phyloP scores from a whole-genome alignment of 2,329 filamentous ascomycete genomes.

The Ceratocystiopsis sp. region DNA sequence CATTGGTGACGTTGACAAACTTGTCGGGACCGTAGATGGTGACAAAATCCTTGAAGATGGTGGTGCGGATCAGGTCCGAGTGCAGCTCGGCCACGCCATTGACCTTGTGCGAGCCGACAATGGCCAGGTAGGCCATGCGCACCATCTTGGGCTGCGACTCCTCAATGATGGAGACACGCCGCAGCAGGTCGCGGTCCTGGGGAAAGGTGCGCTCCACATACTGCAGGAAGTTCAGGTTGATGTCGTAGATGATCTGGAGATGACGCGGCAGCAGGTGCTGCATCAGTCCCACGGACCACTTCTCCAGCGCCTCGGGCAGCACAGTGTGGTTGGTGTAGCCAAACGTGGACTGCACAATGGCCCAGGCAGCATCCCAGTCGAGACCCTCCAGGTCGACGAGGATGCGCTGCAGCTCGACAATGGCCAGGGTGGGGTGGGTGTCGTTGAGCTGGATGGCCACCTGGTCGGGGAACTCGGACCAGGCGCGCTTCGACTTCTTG shows the following conservation, averaged over 20 bases:
- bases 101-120: slow-evolving; percentile 97
- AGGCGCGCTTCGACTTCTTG: slow-evolving; percentile 87
- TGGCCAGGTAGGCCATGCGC: slow-evolving; percentile 86
- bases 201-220: slow-evolving; percentile 81
- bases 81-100: slow-evolving; percentile 96
- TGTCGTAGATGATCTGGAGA: slow-evolving; percentile 94
- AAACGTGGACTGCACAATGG: slow-evolving; percentile 60
- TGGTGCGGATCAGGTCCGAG: slow-evolving; percentile 94
- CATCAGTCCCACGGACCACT: slow-evolving; percentile 88
- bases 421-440: slow-evolving; percentile 88
- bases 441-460: slow-evolving; percentile 97
- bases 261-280: slow-evolving; percentile 89
- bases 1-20: slow-evolving; percentile 97
- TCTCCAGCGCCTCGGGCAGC: slow-evolving; percentile 89
- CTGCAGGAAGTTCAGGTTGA: slow-evolving; percentile 90
- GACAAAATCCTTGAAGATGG: slow-evolving; percentile 99
- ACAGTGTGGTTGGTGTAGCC: slow-evolving; percentile 99
- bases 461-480: slow-evolving; percentile 85
- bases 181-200: slow-evolving; percentile 69
- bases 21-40: slow-evolving; percentile 89
- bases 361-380: slow-evolving; percentile 87
- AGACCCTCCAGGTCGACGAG: slow-evolving; percentile 78
- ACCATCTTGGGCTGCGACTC: slow-evolving; percentile 96
- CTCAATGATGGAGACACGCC: slow-evolving; percentile 89
- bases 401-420: slow-evolving; percentile 91